Percentiles rank a stretch among this genome's conserved stretches.
phyloP scores from a whole-genome alignment of 192 early-diverging fungal genomes.

The Spizellomyces sp. region DNA sequence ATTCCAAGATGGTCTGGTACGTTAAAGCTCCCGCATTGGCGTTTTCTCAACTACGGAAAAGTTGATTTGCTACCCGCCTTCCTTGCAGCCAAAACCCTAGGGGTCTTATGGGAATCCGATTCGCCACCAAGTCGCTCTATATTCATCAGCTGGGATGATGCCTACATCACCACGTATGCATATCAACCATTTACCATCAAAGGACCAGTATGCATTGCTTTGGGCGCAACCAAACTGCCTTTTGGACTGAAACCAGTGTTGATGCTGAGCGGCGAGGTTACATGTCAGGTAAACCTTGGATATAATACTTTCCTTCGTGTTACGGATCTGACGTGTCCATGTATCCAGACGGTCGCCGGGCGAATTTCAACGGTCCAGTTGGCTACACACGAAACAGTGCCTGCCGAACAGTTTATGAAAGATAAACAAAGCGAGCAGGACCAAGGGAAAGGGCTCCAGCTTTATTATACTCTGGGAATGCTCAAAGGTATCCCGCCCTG shows the following conservation, averaged over 20 bases:
- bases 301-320: too few species aligned
- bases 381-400: constrained; percentile 40
- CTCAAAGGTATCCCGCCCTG: constrained; percentile 35
- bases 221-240: constrained; percentile 49
- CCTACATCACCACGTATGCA: constrained; percentile 46
- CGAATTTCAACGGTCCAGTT: constrained; percentile 39
- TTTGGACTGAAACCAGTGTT: constrained; percentile 52
- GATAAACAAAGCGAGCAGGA: constrained; percentile 43
- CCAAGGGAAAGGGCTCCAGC: constrained; percentile 45
- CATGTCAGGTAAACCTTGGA: constrained; percentile 44
- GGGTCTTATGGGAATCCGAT: constrained; percentile 50
- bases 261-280: constrained; percentile 36
- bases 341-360: constrained; percentile 41
- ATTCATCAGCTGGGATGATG: constrained; percentile 52
- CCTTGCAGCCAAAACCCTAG: constrained; percentile 38
- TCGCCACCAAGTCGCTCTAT: constrained; percentile 23
- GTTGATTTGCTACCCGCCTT: neutral
- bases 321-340: neutral
- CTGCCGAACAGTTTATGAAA: constrained; percentile 23
- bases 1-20: constrained; percentile 47
- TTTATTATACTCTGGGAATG: constrained; percentile 47
- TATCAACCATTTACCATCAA: constrained; percentile 44
- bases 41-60: neutral
- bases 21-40: constrained; percentile 1
- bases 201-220: constrained; percentile 39